Conservation (phyloP, 345 rosid species). For the Turritis glabra region DNA sequence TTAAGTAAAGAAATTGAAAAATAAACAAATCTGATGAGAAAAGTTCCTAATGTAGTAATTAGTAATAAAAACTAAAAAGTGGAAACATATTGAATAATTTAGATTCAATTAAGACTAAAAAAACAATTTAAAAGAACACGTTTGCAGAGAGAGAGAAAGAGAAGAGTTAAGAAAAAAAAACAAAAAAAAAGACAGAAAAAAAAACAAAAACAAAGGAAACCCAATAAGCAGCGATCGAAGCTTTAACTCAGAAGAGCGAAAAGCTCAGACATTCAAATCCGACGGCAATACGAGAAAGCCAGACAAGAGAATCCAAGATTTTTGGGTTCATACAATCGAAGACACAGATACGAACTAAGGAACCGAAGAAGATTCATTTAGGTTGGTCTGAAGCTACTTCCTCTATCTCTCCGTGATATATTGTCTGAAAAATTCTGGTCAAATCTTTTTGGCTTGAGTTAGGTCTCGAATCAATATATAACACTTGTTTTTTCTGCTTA, state of each 20-base stretch:
- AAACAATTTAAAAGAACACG: constrained; percentile 22
- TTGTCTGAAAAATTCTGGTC: constrained; percentile 50
- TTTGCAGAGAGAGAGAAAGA: constrained; percentile 27
- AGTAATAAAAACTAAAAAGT: background rate
- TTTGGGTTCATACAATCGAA: constrained; percentile 1
- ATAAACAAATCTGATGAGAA: background rate
- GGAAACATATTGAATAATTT: background rate
- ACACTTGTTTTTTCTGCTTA: constrained; percentile 42
- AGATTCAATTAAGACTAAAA: constrained; percentile 6
- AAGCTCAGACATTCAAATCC: constrained; percentile 48
- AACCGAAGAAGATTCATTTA: constrained; percentile 38
- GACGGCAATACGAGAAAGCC: constrained; percentile 30
- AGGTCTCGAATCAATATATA: constrained; percentile 36
- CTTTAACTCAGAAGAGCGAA: constrained; percentile 44
- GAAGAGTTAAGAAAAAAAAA: constrained; percentile 4
- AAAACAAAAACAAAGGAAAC: constrained; percentile 28
- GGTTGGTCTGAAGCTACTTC: constrained; percentile 29
- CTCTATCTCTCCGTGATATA: constrained; percentile 30
- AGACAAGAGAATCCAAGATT: constrained; percentile 14
- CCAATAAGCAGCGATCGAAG: constrained; percentile 58
- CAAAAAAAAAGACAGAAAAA: constrained; percentile 13
- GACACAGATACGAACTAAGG: constrained; percentile 27
- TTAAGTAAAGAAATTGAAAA: background rate
- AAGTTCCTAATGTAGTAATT: background rate
- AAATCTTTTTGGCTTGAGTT: constrained; percentile 39